Evolutionary conservation across 805 yeast genomes (phyloP).

Genomic region (Wickerhamiella lipophila): DNA sequence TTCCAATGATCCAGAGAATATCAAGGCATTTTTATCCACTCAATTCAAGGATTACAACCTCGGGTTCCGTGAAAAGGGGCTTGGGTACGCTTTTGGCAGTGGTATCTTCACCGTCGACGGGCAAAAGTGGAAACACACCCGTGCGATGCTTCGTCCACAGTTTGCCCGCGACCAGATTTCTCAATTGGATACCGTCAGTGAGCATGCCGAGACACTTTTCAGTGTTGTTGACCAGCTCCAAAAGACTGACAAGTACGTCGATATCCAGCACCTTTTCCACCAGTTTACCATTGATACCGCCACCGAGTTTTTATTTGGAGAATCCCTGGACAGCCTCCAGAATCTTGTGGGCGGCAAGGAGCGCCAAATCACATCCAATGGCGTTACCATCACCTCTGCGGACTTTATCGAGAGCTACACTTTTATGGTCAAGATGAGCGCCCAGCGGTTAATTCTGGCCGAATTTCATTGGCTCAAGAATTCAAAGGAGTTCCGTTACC

Average conservation of each 20-base stretch:
- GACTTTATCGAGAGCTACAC: conserved; percentile 23
- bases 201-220: conserved; percentile 16
- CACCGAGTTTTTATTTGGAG: conserved; percentile 25
- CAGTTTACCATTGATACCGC: conserved; percentile 23
- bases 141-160: conserved; percentile 28
- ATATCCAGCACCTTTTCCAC: conserved; percentile 21
- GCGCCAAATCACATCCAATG: background rate
- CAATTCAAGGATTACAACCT: conserved; percentile 26
- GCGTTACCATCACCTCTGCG: conserved; percentile 16
- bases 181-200: conserved; percentile 20
- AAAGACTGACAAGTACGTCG: conserved; percentile 22
- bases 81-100: conserved; percentile 25
- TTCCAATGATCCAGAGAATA: conserved; percentile 27
- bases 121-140: conserved; percentile 28
- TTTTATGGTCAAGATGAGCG: conserved; percentile 16
- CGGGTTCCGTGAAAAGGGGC: conserved; percentile 23
- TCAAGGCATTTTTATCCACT: conserved; percentile 27
- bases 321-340: conserved; percentile 21
- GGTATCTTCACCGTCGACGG: conserved; percentile 30
- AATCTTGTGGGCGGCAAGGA: conserved; percentile 6
- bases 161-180: conserved; percentile 27
- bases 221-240: conserved; percentile 13
- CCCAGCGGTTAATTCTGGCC: conserved; percentile 19
- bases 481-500: conserved; percentile 28
- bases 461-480: conserved; percentile 19